Conservation (phyloP, 768 basidiomycete genomes). For the Guyanaporus albipodus region DNA sequence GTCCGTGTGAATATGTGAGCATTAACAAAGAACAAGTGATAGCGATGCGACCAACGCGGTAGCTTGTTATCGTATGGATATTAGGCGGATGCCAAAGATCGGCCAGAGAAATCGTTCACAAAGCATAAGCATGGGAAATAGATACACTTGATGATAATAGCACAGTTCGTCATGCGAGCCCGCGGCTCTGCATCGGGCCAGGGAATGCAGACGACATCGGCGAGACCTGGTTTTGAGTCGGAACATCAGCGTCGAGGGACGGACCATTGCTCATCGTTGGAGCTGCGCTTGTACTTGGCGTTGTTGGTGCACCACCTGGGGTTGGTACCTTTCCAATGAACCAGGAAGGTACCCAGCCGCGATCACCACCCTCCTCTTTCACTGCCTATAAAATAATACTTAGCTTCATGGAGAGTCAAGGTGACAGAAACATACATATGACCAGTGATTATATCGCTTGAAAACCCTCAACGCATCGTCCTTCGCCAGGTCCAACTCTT, state of each 20-base stretch:
- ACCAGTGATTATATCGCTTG: conserved; percentile 98
- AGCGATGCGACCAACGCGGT: conserved; percentile 18
- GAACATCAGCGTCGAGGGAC: conserved; percentile 37
- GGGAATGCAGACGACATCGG: conserved; percentile 84
- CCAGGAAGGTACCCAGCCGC: conserved; percentile 99
- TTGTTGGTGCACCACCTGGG: conserved; percentile 40
- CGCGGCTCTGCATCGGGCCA: conserved; percentile 32
- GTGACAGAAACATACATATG: conserved; percentile 56
- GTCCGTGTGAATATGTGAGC: conserved; percentile 24
- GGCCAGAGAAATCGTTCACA: conserved; percentile 12
- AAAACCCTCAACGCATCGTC: conserved; percentile 90
- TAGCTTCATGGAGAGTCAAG: neutral
- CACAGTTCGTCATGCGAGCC: conserved; percentile 17
- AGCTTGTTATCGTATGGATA: conserved; percentile 19
- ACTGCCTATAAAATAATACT: conserved; percentile 58
- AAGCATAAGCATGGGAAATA: conserved; percentile 17
- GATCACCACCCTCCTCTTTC: conserved; percentile 87
- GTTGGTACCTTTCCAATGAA: conserved; percentile 84
- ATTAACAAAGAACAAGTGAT: conserved; percentile 27
- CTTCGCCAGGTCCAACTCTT: conserved; percentile 85
- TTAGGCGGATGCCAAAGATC: conserved; percentile 23
- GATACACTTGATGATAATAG: conserved; percentile 17
- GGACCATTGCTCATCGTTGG: conserved; percentile 28
- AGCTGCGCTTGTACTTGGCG: conserved; percentile 45
- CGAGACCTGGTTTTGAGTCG: conserved; percentile 51